These are phyloP conservation scores for Globisporangium carolinianum DNA, from an alignment of 352 stramenopile genomes.

Conservation along the genomic window DNA sequence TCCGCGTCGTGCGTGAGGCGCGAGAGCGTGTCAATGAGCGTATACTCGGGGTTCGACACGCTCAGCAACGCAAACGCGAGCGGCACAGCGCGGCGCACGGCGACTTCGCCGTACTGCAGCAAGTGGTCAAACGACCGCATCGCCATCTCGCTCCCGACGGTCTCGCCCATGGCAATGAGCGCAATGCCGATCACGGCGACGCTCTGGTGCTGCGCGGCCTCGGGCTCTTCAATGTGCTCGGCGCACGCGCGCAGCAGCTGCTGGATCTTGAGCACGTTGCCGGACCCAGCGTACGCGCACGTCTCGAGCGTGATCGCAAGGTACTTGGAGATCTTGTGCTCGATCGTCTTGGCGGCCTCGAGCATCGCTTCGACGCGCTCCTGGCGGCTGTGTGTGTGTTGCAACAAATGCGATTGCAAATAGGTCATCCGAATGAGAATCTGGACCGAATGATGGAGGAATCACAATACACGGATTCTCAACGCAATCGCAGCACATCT, in stretches of 20 bases:
- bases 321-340: conserved; percentile 97
- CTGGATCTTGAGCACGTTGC: conserved; percentile 99
- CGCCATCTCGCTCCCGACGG: conserved; percentile 96
- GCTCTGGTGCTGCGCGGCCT: conserved; percentile 83
- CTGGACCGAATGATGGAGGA: too few species aligned
- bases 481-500: too few species aligned
- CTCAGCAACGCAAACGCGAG: conserved; percentile 95
- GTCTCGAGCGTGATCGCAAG: conserved; percentile 96
- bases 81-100: conserved; percentile 95
- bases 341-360: conserved; percentile 97
- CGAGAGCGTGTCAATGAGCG: conserved; percentile 94
- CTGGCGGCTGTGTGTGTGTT: conserved; percentile 35
- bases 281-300: conserved; percentile 97
- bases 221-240: conserved; percentile 91
- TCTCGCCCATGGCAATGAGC: conserved; percentile 98
- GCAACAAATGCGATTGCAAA: too few species aligned
- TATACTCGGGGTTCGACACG: conserved; percentile 97
- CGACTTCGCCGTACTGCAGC: conserved; percentile 98
- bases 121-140: conserved; percentile 98
- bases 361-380: conserved; percentile 98
- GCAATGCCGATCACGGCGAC: conserved; percentile 97
- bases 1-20: conserved; percentile 98
- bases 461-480: too few species aligned
- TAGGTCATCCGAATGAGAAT: too few species aligned
- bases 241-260: conserved; percentile 96